Base-by-base conservation (phyloP, 345 rosid genomes). In the Salix viminalis region DNA sequence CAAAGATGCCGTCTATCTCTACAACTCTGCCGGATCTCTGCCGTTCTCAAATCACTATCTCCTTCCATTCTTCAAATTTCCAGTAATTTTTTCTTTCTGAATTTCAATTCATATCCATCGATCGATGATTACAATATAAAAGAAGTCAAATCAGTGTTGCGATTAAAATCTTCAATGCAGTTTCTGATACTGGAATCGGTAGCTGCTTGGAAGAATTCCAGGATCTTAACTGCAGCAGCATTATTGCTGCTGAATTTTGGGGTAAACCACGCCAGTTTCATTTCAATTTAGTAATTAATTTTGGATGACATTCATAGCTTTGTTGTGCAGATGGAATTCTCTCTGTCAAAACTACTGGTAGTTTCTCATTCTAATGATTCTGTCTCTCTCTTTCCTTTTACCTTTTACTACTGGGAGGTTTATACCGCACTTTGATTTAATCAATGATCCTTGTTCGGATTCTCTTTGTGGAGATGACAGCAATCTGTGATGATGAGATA, bases 1-100 rank as follows among this genome's bases (percentile, higher is more conserved):
- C 95, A 87, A 82, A 81, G 98, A 86, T 94, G 97, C 80, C 89
- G 95, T 16, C 83, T 84, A 68, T 75, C 91, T n/a, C 87, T 88
- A 70, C 85, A 86, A 84, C 82, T 86, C 37, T 92, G 95, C 84
- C 81, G 95, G 77, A 76, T 94, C 79, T 92, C 97, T 2, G 82
- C 89, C 65, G 83, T 82, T 67, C 87, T 94, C 79, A 77, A 75
- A 78, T 78, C 79, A 61, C 81, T 84, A 70, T 71, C 75, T 9
- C 48, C 67, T n/a, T 28, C 65, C 11, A 80, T 75, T 78, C 76
- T 83, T 50, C 86, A 69, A 71, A 81, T 94, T 75, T 90, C 97
- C 72, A 81, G 99, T 95, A 76, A 83, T 42, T 65, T 56, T 78
- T 71, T 79, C 58, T 69, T 18, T 13, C 32, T 70, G 14, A 44